Evolutionary conservation across 352 stramenopile genomes (phyloP).

Genomic region (Phytophthora meadii): DNA sequence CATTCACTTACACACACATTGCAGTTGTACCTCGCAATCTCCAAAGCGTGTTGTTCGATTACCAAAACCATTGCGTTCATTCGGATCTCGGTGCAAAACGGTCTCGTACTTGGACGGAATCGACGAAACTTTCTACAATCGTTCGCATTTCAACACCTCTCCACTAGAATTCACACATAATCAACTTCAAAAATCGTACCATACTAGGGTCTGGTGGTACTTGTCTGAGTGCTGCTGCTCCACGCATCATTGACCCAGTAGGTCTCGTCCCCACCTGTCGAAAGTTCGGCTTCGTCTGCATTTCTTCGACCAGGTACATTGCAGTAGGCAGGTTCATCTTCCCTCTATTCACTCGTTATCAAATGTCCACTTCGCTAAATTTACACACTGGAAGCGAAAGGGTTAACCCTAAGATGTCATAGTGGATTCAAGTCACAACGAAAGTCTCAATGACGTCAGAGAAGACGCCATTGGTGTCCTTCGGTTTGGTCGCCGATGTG

Average conservation of each 20-base stretch:
- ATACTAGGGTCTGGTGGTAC: slow-evolving; percentile 22
- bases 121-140: slow-evolving; percentile 58
- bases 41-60: slow-evolving; percentile 73
- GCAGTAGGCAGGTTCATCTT: slow-evolving; percentile 28
- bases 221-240: slow-evolving; percentile 27
- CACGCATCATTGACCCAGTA: slow-evolving; percentile 40
- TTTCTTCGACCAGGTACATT: slow-evolving; percentile 24
- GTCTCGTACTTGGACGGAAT: slow-evolving; percentile 87
- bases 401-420: too few species aligned
- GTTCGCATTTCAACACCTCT: background rate
- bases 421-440: slow-evolving; percentile 1
- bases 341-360: background rate
- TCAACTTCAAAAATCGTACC: slow-evolving; percentile 7
- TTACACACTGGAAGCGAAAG: background rate
- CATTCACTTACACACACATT: background rate
- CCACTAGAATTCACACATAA: background rate
- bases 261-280: slow-evolving; percentile 66
- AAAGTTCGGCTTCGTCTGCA: slow-evolving; percentile 54
- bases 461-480: slow-evolving; percentile 54
- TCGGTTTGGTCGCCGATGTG: slow-evolving; percentile 78
- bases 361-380: slow-evolving; percentile 18
- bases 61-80: slow-evolving; percentile 73
- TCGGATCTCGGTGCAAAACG: slow-evolving; percentile 62
- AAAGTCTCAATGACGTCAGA: slow-evolving; percentile 11
- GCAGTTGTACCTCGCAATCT: slow-evolving; percentile 48